phyloP scores from a whole-genome alignment of 2,329 filamentous ascomycete genomes.

The Dothidotthia symphoricarpi region DNA sequence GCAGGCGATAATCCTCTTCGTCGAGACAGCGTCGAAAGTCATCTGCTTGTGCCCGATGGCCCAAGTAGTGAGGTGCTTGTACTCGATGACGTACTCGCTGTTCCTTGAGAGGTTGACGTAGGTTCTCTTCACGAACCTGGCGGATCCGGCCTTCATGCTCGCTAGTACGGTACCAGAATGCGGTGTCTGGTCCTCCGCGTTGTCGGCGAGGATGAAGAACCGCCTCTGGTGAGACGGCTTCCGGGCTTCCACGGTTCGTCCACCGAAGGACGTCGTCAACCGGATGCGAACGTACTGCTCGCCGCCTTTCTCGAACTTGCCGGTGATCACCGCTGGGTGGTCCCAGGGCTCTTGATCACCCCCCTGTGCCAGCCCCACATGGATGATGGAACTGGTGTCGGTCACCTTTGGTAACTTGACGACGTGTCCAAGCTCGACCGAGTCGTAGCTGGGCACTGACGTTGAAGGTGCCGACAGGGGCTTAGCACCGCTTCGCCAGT shows the following conservation, averaged over 20 bases:
- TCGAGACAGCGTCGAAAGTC: conserved; percentile 9
- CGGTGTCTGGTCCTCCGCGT: conserved; percentile 1
- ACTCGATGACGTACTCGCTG: conserved; percentile 15
- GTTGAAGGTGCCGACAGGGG: too few relatives aligned
- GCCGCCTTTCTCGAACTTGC: conserved; percentile 1
- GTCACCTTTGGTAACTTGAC: neutral
- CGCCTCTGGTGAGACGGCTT: conserved; percentile 1
- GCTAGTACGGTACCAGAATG: conserved; percentile 6
- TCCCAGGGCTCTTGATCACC: conserved; percentile 1
- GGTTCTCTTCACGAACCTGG: conserved; percentile 14
- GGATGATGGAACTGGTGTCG: too few relatives aligned
- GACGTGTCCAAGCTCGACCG: neutral
- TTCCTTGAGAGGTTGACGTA: conserved; percentile 19
- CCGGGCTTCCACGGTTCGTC: conserved; percentile 1
- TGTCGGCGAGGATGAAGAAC: conserved; percentile 15
- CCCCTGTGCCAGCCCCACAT: too few relatives aligned
- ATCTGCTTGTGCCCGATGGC: conserved; percentile 1
- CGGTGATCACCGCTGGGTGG: conserved; percentile 12
- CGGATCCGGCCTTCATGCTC: conserved; percentile 11
- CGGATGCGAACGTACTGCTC: conserved; percentile 10
- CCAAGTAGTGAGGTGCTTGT: conserved; percentile 13
- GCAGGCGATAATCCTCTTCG: conserved; percentile 7
- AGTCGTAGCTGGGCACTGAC: neutral
- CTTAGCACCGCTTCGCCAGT: too few relatives aligned
- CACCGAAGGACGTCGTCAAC: conserved; percentile 12